Base-by-base conservation (phyloP, 495 filamentous ascomycete species). In the Thermothielavioides terrestris region DNA sequence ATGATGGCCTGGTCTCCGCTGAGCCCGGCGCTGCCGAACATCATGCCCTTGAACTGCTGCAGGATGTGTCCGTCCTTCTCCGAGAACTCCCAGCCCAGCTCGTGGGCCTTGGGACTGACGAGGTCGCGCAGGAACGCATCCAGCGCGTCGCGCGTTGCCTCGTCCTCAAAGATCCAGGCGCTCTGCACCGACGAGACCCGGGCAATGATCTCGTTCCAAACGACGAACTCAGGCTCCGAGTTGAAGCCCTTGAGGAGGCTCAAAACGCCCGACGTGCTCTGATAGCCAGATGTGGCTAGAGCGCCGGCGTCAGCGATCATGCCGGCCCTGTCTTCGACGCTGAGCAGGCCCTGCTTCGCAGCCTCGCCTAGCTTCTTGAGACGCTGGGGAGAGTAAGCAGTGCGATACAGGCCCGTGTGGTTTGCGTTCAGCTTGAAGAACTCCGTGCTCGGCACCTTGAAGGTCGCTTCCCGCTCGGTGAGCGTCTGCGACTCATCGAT, bases 231-330 rank as follows among this genome's bases (percentile, higher is more conserved):
- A 7, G 80, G 70, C 70, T 98, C 92, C 36, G 72, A 77, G 61
- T 83, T 79, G 65, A 98, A 92, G 36, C 85, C 81, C 59, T 90
- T 82, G 46, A 98, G 73, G 4, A 98, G 77, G 43, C 83, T 88
- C 15, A 98, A 71, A 45, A 95, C 73, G 12, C 88, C 88, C 14
- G 91, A 95, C 4, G 92, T 95, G 65, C 83, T 89, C 67, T 95
- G 88, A 65, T 92, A 95, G 25, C 91, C 91, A 14, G 88, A 90
- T 5, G 86, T 77, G 46, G 91, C 86, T 55, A 98, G 74, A 36
- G 92, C 88, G 56, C 89, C 90, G 10, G 92, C 88, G 64, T 98
- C 92, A 25, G 90, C 90, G 55, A 98, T 85, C 84, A 98, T 88
- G 61, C 92, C 92, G 38, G 90, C 89, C 41, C 91, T 82, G 63